Base-by-base conservation (phyloP, 129 eudicot genomes). In the Flaveria robusta region DNA sequence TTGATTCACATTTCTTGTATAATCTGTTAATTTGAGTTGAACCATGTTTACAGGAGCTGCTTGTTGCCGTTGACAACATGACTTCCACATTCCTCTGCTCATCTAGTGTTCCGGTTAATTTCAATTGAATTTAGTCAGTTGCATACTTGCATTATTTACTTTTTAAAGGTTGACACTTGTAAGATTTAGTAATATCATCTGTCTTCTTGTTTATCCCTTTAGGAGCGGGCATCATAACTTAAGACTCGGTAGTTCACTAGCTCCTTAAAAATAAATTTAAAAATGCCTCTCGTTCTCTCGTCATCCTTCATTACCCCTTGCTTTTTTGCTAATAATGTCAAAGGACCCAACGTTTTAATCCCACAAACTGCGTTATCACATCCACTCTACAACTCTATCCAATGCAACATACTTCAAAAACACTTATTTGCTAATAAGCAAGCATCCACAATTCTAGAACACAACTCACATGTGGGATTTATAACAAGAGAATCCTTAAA, bases 261-360 rank as follows among this genome's bases (percentile, higher is more conserved):
- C 5, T 34, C 39, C 9, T 19, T 16, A 16, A 5, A 52, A 52
- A 18, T n/a, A 16, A n/a, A 52, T 7, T 18, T 18, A 8, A 54
- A 18, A 1, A 54, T 54, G 90, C 45, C 85, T 51, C 70, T 86
- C 55, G 9, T 86, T 56, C 63, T 86, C 56, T 73, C 85, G 52
- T 83, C 81, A 1, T 77, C 81, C 74, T 50, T 63, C 34, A 19
- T 49, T 14, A 6, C 72, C 71, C 82, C 81, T 64, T 76, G 59
- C 59, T 86, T 14, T 67, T 50, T 7, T 76, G 27, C 43, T 82
- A 66, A 79, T 71, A 82, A 34, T 22, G 58, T 68, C 39, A 79
- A 76, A 51, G 74, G 20, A 55, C 50, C 68, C 16, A 76, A 46
- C 31, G 19, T 59, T n/a, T 7, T 52, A 65, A 10, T 45, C 26